Conservation (phyloP, 2,329 filamentous ascomycete genomes). For the Diaporthe australafricana region DNA sequence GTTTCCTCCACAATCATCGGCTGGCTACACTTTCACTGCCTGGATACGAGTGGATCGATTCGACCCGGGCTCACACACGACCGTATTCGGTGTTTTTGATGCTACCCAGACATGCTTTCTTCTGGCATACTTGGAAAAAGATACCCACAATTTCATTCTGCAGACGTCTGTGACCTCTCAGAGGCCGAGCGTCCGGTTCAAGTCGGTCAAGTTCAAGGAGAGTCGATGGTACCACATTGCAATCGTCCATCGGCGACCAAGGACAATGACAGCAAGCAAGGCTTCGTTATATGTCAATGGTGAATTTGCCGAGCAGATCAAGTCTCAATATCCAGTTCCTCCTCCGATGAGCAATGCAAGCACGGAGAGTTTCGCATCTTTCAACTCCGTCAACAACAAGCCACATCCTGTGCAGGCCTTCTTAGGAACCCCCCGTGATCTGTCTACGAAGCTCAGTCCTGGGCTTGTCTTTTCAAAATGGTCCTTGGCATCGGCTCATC, state of each 20-base stretch:
- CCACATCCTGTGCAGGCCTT: constrained; percentile 87
- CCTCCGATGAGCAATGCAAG: constrained; percentile 74
- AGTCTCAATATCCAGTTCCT: constrained; percentile 85
- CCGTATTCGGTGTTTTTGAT: constrained; percentile 95
- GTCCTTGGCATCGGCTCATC: constrained; percentile 89
- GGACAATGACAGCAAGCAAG: constrained; percentile 80
- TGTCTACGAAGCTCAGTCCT: constrained; percentile 80
- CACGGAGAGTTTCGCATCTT: constrained; percentile 77
- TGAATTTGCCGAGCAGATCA: constrained; percentile 92
- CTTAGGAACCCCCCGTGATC: constrained; percentile 88
- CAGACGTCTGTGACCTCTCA: constrained; percentile 92
- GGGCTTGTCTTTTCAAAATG: constrained; percentile 82
- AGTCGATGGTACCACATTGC: constrained; percentile 93
- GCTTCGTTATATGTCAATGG: constrained; percentile 93
- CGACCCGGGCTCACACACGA: constrained; percentile 88
- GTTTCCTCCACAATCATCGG: constrained; percentile 83
- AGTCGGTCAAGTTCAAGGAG: constrained; percentile 80
- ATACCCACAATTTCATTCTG: constrained; percentile 92
- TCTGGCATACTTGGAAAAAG: constrained; percentile 91
- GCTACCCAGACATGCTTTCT: constrained; percentile 92
- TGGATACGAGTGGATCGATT: constrained; percentile 93
- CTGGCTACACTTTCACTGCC: constrained; percentile 90
- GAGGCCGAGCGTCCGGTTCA: constrained; percentile 93
- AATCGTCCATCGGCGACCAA: constrained; percentile 84
- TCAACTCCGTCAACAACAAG: constrained; percentile 68